Percentiles rank a stretch among this genome's conserved stretches.
These are phyloP conservation scores for Sarocladium kiliense DNA, from an alignment of 2,329 filamentous ascomycete genomes.

Conservation along the genomic window DNA sequence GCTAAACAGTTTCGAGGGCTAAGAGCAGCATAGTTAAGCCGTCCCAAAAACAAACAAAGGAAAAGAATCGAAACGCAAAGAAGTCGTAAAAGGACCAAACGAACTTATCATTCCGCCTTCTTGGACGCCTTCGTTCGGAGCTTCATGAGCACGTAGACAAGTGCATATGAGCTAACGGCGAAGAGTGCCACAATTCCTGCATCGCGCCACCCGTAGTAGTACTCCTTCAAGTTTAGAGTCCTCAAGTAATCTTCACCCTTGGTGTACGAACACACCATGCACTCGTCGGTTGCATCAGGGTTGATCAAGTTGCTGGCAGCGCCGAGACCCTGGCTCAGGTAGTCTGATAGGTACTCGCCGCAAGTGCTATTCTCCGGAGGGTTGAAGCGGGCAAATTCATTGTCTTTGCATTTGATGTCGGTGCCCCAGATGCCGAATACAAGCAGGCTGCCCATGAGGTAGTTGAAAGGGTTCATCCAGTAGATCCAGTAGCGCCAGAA, in stretches of 20 bases:
- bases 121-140: conserved; percentile 43
- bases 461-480: conserved; percentile 57
- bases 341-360: conserved; percentile 48
- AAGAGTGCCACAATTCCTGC: conserved; percentile 55
- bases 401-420: conserved; percentile 38
- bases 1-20: too few species aligned
- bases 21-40: too few species aligned
- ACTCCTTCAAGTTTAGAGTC: conserved; percentile 53
- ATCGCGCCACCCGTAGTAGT: conserved; percentile 63
- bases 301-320: conserved; percentile 49
- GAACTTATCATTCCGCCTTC: conserved; percentile 31
- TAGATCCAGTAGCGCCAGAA: conserved; percentile 65
- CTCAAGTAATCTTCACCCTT: conserved; percentile 54
- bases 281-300: conserved; percentile 49
- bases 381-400: conserved; percentile 47
- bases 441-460: conserved; percentile 52
- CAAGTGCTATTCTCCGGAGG: conserved; percentile 51
- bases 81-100: neutral
- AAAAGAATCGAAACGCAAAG: too few species aligned
- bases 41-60: neutral
- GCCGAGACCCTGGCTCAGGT: conserved; percentile 40
- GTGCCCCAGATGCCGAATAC: conserved; percentile 44
- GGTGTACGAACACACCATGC: conserved; percentile 57
- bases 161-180: conserved; percentile 44
- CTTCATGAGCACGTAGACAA: conserved; percentile 43